These are phyloP conservation scores for Rhytidhysteron rufulum DNA, from an alignment of 2,329 filamentous ascomycete genomes.

Conservation along the genomic window DNA sequence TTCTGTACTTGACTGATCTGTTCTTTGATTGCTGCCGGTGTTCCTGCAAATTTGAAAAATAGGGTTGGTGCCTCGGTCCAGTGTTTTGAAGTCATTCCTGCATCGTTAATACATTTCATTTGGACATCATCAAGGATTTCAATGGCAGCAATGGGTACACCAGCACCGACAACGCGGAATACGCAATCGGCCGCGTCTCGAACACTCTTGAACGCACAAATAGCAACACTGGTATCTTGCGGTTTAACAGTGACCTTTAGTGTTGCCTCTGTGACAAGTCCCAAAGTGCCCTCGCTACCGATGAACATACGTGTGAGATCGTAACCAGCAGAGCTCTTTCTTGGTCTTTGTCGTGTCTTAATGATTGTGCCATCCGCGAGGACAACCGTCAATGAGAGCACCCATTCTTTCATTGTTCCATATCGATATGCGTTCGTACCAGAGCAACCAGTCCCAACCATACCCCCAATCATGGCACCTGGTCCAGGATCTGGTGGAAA, in stretches of 20 bases:
- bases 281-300: constrained; percentile 86
- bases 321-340: constrained; percentile 89
- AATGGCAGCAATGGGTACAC: constrained; percentile 83
- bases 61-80: constrained; percentile 70
- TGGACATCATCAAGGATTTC: constrained; percentile 91
- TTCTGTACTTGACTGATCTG: constrained; percentile 66
- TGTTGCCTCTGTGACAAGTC: constrained; percentile 85
- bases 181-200: constrained; percentile 76
- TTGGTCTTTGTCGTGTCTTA: constrained; percentile 81
- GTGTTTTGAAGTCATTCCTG: constrained; percentile 58
- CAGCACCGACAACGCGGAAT: constrained; percentile 71
- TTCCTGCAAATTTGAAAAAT: constrained; percentile 74
- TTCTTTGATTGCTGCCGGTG: constrained; percentile 67
- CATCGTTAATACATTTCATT: constrained; percentile 70
- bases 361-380: constrained; percentile 86
- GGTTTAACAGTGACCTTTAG: constrained; percentile 82
- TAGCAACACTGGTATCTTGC: constrained; percentile 74
- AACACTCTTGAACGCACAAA: constrained; percentile 62
- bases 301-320: constrained; percentile 87
- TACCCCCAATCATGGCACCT: constrained; percentile 87
- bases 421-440: constrained; percentile 91
- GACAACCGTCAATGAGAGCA: constrained; percentile 79
- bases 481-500: constrained; percentile 91
- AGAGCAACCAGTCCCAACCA: constrained; percentile 72
- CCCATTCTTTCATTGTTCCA: constrained; percentile 94